Evolutionary conservation across 2,329 filamentous ascomycete species (phyloP).

Genomic region (Periconia digitata): DNA sequence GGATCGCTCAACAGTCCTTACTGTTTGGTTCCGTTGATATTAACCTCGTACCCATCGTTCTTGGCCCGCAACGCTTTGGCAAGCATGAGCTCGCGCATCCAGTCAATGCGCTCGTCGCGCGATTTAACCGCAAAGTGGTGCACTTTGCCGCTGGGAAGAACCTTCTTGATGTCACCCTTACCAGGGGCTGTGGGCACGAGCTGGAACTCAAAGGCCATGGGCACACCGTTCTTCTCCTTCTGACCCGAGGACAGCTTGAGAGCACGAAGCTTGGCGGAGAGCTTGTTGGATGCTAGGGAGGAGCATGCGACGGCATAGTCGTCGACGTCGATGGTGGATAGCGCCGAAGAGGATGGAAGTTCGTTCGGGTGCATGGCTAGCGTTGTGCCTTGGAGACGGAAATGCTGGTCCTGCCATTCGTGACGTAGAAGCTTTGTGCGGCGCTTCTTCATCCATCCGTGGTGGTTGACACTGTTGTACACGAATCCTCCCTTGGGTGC

Average conservation of each 20-base stretch:
- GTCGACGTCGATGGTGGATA: slow-evolving; percentile 83
- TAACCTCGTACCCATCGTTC: slow-evolving; percentile 79
- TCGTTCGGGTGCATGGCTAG: slow-evolving; percentile 67
- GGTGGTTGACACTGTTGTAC: slow-evolving; percentile 63
- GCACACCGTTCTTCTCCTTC: slow-evolving; percentile 59
- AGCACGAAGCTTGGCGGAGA: slow-evolving; percentile 83
- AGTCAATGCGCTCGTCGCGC: slow-evolving; percentile 90
- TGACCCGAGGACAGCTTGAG: slow-evolving; percentile 59
- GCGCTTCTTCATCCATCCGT: slow-evolving; percentile 93
- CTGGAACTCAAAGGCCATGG: slow-evolving; percentile 77
- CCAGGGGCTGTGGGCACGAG: slow-evolving; percentile 69
- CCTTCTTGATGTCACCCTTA: slow-evolving; percentile 44
- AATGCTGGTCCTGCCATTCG: slow-evolving; percentile 92
- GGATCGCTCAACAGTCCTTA: slow-evolving; percentile 9
- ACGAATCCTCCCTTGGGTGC: slow-evolving; percentile 40
- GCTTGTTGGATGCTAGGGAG: slow-evolving; percentile 74
- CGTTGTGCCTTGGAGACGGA: slow-evolving; percentile 68
- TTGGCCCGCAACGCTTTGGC: slow-evolving; percentile 85
- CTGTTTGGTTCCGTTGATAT: slow-evolving; percentile 65
- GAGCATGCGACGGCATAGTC: slow-evolving; percentile 88
- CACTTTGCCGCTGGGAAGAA: slow-evolving; percentile 64
- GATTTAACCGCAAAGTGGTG: slow-evolving; percentile 91
- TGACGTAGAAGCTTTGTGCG: slow-evolving; percentile 85
- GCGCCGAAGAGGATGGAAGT: slow-evolving; percentile 60
- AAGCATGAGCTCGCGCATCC: slow-evolving; percentile 93